Conservation (phyloP, 2,329 filamentous ascomycete species). For the Grosmannia huntii region DNA sequence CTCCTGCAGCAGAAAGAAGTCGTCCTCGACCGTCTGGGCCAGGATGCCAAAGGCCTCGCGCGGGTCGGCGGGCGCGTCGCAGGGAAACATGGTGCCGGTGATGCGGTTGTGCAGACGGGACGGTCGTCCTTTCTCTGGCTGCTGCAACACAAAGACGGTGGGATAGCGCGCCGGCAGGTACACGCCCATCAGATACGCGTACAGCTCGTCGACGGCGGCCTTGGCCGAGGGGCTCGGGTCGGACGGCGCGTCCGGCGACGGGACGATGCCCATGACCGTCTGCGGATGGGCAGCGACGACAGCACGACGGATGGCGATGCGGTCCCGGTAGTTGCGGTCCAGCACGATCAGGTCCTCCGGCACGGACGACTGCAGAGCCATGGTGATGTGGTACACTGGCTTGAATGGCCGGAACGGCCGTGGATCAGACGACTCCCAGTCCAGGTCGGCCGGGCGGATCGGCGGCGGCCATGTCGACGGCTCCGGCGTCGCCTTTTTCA, state of each 20-base stretch:
- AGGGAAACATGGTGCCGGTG: constrained; percentile 21
- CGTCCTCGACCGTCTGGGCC: constrained; percentile 39
- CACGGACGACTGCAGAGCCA: constrained; percentile 31
- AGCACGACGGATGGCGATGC: constrained; percentile 26
- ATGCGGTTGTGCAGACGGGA: constrained; percentile 25
- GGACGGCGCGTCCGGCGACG: constrained; percentile 1
- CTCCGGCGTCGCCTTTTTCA: neutral
- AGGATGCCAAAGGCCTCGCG: constrained; percentile 12
- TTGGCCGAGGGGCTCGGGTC: constrained; percentile 17
- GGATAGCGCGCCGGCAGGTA: constrained; percentile 38
- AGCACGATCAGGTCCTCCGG: constrained; percentile 40
- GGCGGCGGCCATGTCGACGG: neutral
- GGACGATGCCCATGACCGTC: constrained; percentile 29
- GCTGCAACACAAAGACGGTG: constrained; percentile 27
- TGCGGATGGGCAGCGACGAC: constrained; percentile 25
- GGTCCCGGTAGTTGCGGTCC: constrained; percentile 34
- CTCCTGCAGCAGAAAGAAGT: constrained; percentile 36
- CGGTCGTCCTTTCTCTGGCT: constrained; percentile 6
- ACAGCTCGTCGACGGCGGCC: constrained; percentile 32
- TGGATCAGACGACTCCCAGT: constrained; percentile 27
- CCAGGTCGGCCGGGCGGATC: constrained; percentile 18
- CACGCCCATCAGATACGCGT: constrained; percentile 30
- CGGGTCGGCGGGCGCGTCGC: constrained; percentile 17
- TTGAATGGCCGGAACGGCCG: constrained; percentile 34
- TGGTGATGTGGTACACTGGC: constrained; percentile 39